phyloP scores from a whole-genome alignment of 2,329 filamentous ascomycete genomes.

The Cordyceps farinosa region DNA sequence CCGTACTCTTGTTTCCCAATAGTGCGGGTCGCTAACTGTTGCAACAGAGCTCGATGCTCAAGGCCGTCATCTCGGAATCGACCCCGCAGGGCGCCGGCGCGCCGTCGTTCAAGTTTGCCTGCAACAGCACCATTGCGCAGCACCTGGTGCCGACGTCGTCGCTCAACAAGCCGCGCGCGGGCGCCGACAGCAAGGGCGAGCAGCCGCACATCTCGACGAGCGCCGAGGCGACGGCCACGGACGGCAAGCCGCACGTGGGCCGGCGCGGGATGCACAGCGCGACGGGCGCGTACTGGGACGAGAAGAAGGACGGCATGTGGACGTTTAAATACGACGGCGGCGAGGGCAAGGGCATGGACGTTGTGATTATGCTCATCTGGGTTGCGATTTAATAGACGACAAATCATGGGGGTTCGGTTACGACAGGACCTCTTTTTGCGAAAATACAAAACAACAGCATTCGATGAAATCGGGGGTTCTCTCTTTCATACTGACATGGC shows the following conservation, averaged over 20 bases:
- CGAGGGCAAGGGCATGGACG: constrained; percentile 63
- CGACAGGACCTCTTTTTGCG: background rate
- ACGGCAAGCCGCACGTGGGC: constrained; percentile 68
- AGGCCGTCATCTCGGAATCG: constrained; percentile 72
- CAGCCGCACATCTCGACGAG: constrained; percentile 55
- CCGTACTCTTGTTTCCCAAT: background rate
- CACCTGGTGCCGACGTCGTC: constrained; percentile 70
- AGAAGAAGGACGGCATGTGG: constrained; percentile 87
- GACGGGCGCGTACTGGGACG: constrained; percentile 84
- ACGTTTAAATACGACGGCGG: constrained; percentile 78
- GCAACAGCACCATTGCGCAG: constrained; percentile 98
- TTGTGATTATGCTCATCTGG: constrained; percentile 74
- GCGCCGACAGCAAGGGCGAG: constrained; percentile 45
- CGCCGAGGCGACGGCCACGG: constrained; percentile 53
- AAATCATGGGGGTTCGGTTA: background rate
- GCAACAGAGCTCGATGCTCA: constrained; percentile 68
- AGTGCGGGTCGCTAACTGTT: background rate
- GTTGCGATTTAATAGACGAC: constrained; percentile 56
- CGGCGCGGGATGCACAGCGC: constrained; percentile 88
- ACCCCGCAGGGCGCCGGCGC: constrained; percentile 53
- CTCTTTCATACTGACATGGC: background rate
- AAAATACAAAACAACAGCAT: background rate
- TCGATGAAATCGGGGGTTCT: background rate
- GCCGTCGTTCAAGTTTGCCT: constrained; percentile 84
- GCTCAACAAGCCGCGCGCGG: constrained; percentile 56